These are phyloP conservation scores for Cyberlindnera nakhonratchasimensis DNA, from an alignment of 805 yeast species.

Conservation along the genomic window DNA sequence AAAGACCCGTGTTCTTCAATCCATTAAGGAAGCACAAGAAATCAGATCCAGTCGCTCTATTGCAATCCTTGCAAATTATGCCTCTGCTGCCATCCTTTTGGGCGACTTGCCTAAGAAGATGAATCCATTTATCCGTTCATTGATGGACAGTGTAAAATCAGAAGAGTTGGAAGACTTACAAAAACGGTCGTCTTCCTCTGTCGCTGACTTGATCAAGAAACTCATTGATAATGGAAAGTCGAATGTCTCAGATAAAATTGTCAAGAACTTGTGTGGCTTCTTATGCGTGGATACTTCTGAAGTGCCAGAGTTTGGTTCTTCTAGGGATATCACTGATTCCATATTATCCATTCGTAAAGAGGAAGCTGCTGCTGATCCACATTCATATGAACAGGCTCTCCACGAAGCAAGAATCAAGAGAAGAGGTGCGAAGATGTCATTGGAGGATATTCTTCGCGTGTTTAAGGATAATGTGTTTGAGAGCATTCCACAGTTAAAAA, in stretches of 20 bases:
- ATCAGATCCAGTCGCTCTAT: conserved; percentile 48
- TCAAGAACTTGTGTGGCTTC: conserved; percentile 87
- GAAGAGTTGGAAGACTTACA: conserved; percentile 71
- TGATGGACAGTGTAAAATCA: conserved; percentile 87
- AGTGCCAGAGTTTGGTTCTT: conserved; percentile 85
- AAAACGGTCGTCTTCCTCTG: conserved; percentile 62
- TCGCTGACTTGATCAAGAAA: conserved; percentile 59
- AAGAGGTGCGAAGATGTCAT: conserved; percentile 73
- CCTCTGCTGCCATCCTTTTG: conserved; percentile 66
- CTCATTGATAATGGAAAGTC: conserved; percentile 54
- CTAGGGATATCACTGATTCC: conserved; percentile 46
- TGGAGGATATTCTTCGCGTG: conserved; percentile 52
- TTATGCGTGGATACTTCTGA: conserved; percentile 93
- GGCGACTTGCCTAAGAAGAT: conserved; percentile 78
- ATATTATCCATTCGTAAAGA: conserved; percentile 79
- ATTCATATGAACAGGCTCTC: conserved; percentile 58
- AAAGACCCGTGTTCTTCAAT: conserved; percentile 57
- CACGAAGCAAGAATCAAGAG: conserved; percentile 77
- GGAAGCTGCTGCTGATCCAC: conserved; percentile 63
- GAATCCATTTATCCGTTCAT: conserved; percentile 80
- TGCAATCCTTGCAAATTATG: conserved; percentile 68
- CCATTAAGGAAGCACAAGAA: conserved; percentile 65
- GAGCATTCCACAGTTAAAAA: conserved; percentile 62
- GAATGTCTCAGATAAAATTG: conserved; percentile 83
- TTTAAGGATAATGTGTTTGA: conserved; percentile 56